A percentile compares a stretch with the other conserved stretches of the same genome.
phyloP scores from a whole-genome alignment of 2,329 filamentous ascomycete genomes.

The Aspergillus tubingensis region DNA sequence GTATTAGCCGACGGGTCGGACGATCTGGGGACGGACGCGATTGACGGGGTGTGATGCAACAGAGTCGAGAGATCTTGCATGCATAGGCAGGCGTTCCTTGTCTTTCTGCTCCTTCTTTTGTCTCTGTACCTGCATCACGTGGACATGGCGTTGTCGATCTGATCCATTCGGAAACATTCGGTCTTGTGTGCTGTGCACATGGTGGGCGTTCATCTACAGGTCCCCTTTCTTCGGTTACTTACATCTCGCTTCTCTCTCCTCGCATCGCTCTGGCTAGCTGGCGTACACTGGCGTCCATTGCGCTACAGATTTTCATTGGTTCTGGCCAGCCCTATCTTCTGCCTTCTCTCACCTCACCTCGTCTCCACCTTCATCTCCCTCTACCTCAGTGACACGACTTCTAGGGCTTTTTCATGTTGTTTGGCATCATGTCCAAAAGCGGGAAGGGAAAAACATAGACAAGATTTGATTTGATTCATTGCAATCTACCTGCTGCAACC shows the following conservation, averaged over 20 bases:
- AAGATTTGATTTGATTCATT: background rate
- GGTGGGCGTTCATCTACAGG: constrained; percentile 9
- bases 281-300: background rate
- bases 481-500: background rate
- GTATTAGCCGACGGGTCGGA: constrained; percentile 28
- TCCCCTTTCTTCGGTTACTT: background rate
- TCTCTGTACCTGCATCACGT: background rate
- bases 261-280: background rate
- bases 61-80: background rate
- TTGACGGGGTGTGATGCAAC: constrained; percentile 19
- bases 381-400: background rate
- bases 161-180: background rate
- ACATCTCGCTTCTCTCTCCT: background rate
- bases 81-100: background rate
- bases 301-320: background rate
- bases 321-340: background rate
- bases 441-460: background rate
- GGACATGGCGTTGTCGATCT: constrained; percentile 2
- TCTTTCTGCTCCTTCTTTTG: background rate
- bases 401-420: background rate
- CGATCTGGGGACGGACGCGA: constrained; percentile 16
- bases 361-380: background rate
- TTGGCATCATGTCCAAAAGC: background rate
- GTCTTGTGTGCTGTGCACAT: constrained; percentile 7
- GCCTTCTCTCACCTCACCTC: background rate